Conservation (phyloP, 495 filamentous ascomycete genomes). For the Aspergillus sclerotioniger region DNA sequence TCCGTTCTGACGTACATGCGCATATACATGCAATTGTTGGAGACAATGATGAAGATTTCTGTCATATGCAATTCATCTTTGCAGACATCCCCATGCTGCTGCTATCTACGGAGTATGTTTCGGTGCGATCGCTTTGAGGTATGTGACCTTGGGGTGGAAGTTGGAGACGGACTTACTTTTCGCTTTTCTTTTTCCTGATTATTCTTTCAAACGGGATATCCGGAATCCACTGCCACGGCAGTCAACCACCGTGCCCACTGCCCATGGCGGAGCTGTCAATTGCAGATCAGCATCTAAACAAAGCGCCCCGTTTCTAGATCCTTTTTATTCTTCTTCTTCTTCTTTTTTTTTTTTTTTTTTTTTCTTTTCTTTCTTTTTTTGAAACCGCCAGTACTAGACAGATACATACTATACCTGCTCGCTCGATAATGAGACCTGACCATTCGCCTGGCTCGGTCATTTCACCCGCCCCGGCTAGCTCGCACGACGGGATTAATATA, state of each 20-base stretch:
- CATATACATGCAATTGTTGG: neutral
- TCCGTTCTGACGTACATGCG: constrained; percentile 1
- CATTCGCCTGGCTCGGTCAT: neutral
- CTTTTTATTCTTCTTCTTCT: too few species aligned
- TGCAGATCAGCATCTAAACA: constrained; percentile 2
- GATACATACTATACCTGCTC: too few species aligned
- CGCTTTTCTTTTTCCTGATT: neutral
- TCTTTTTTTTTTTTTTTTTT: too few species aligned
- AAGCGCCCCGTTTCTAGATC: constrained; percentile 1
- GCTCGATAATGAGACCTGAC: too few species aligned
- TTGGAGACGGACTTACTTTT: neutral
- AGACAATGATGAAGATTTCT: neutral
- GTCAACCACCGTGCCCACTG: too few species aligned
- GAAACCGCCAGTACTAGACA: too few species aligned
- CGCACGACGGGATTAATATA: too few species aligned
- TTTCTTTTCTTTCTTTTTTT: too few species aligned
- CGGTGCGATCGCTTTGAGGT: neutral
- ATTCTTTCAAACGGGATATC: neutral
- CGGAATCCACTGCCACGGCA: neutral
- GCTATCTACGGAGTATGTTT: too few species aligned
- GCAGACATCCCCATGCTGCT: too few species aligned
- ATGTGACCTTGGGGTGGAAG: neutral
- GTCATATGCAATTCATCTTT: neutral
- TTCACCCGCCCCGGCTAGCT: neutral
- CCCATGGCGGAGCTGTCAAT: neutral